Percentiles rank a stretch among this genome's conserved stretches.
phyloP scores from a whole-genome alignment of 2,329 filamentous ascomycete genomes.

The Colletotrichum shisoi region DNA sequence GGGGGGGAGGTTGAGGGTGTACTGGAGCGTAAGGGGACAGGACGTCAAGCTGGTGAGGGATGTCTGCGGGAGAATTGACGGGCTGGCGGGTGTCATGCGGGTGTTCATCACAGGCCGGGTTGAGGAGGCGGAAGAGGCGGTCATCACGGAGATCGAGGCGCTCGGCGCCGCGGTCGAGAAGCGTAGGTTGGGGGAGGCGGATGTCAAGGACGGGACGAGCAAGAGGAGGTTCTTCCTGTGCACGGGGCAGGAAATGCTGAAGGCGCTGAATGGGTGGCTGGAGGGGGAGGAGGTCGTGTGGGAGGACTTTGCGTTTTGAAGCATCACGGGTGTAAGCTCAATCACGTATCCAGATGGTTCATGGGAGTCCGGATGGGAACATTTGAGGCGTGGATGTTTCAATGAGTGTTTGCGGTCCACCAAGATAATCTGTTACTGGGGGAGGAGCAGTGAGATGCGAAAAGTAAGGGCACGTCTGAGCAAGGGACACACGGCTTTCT shows the following conservation, averaged over 20 bases:
- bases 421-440: no score
- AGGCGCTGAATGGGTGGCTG: constrained; percentile 59
- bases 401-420: no score
- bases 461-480: no score
- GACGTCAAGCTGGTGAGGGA: constrained; percentile 72
- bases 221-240: constrained; percentile 64
- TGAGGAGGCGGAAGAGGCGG: constrained; percentile 46
- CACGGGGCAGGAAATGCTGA: constrained; percentile 54
- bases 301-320: constrained; percentile 69
- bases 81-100: constrained; percentile 60
- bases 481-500: no score
- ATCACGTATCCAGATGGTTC: not conserved
- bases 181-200: constrained; percentile 52
- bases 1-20: constrained; percentile 58
- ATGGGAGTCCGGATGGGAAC: not conserved
- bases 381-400: no score
- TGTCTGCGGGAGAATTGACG: constrained; percentile 60
- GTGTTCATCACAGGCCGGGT: constrained; percentile 70
- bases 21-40: constrained; percentile 71
- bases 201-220: constrained; percentile 51
- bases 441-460: no score
- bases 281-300: constrained; percentile 62
- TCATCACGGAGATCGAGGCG: constrained; percentile 48
- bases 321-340: not conserved
- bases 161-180: constrained; percentile 48